Conservation (phyloP, 768 basidiomycete genomes). For the Lactifluus pinguis region DNA sequence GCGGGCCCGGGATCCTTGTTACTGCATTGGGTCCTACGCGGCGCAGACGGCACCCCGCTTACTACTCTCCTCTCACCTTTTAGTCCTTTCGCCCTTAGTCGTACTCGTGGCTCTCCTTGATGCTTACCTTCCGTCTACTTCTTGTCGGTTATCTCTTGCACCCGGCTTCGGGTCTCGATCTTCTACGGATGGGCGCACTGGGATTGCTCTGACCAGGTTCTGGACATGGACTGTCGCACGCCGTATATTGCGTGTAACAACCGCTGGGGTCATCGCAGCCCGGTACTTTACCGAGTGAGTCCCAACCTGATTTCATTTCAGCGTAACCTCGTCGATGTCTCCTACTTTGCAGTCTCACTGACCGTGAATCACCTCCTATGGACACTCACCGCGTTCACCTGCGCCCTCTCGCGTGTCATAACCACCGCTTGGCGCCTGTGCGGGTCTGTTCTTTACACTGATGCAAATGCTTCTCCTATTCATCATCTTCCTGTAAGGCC, state of each 20-base stretch:
- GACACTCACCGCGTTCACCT: constrained; percentile 68
- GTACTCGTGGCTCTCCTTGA: constrained; percentile 63
- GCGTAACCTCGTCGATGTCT: neutral
- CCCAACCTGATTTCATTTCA: neutral
- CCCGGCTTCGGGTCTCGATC: constrained; percentile 34
- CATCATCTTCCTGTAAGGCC: constrained; percentile 42
- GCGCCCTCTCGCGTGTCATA: constrained; percentile 72
- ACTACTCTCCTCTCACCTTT: constrained; percentile 64
- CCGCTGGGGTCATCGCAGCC: constrained; percentile 77
- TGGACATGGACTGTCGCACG: constrained; percentile 75
- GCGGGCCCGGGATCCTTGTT: too few species aligned
- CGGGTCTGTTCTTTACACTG: constrained; percentile 65
- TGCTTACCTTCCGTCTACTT: constrained; percentile 67
- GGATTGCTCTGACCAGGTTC: constrained; percentile 55
- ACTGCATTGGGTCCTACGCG: too few species aligned
- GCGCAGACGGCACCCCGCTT: too few species aligned
- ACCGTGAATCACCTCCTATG: constrained; percentile 34
- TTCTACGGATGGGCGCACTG: constrained; percentile 60
- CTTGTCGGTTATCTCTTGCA: constrained; percentile 52
- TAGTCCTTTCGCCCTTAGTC: constrained; percentile 68
- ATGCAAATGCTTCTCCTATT: constrained; percentile 51
- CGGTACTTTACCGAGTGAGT: constrained; percentile 80
- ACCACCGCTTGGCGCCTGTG: constrained; percentile 71
- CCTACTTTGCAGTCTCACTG: constrained; percentile 19
- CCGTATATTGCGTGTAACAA: constrained; percentile 65